A percentile compares a stretch with the other conserved stretches of the same genome.
phyloP scores from a whole-genome alignment of 495 filamentous ascomycete genomes.

The Xylaria sp. region DNA sequence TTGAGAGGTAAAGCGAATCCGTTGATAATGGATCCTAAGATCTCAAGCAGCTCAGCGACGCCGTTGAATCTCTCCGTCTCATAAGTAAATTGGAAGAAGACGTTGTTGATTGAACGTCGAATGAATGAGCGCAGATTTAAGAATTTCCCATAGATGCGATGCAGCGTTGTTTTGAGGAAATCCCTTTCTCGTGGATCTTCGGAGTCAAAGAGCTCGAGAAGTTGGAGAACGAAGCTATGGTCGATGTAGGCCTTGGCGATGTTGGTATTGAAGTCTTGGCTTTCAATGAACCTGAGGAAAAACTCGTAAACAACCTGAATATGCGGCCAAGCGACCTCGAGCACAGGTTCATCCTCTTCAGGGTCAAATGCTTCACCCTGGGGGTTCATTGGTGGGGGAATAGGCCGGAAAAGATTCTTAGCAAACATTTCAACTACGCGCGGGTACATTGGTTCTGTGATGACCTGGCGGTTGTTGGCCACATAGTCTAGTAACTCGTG shows the following conservation, averaged over 20 bases:
- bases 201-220: constrained; percentile 98
- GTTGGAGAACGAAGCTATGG: constrained; percentile 94
- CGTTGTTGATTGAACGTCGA: constrained; percentile 97
- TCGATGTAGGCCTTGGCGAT: constrained; percentile 99
- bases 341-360: constrained; percentile 96
- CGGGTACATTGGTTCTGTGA: constrained; percentile 99
- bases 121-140: constrained; percentile 97
- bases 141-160: constrained; percentile 99
- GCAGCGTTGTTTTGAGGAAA: constrained; percentile 97
- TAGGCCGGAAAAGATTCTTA: constrained; percentile 97
- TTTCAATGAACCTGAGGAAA: constrained; percentile 98
- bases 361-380: constrained; percentile 99
- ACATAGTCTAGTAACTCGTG: constrained; percentile 98
- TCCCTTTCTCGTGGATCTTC: constrained; percentile 97
- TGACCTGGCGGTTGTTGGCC: constrained; percentile 96
- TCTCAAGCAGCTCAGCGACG: constrained; percentile 95
- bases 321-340: constrained; percentile 99
- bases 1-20: constrained; percentile 97
- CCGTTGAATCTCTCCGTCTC: constrained; percentile 99
- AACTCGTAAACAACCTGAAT: constrained; percentile 99
- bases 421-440: constrained; percentile 99
- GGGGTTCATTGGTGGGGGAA: constrained; percentile 95
- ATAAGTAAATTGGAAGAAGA: constrained; percentile 99
- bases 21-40: constrained; percentile 98
- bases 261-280: constrained; percentile 99